Evolutionary conservation across 345 rosid genomes (phyloP), one percentile per base, ranked within the genome.

Genomic region (Turnera subulata): DNA sequence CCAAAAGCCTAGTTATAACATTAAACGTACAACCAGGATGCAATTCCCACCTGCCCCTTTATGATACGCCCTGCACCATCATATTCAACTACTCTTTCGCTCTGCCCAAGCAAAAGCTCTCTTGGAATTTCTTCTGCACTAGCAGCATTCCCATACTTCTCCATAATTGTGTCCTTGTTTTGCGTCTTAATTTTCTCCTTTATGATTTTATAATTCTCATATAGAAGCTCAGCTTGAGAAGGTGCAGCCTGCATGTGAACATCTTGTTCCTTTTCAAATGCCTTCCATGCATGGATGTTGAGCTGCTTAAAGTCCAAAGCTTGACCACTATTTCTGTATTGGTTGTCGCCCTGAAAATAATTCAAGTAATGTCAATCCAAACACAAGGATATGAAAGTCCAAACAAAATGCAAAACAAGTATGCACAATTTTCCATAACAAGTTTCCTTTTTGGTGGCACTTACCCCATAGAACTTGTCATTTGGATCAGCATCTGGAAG

Each of bases 211-310:
- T 55, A 74, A 48, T 72, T 80, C 73, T 67, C 72, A 29, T 66
- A 82, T 1, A 79, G 73, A 50, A 82, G 58, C 49, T 84, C 95
- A 61, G 95, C 95, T 59, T 84, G 89, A 5, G 89, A 82, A 20
- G 87, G 91, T 62, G 86, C 95, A 1, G 82, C 85, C 68, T 80
- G 87, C 82, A 80, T 73, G 67, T 86, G 91, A 58, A 82, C 71
- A 66, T 80, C 95, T 69, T 84, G 88, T 43, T 87, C 95, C 68
- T 76, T 88, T 4, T 82, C 94, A 70, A 86, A 81, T 52, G 85
- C 83, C 64, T 83, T 84, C 82, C 79, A 78, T 1, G 88, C 60
- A 46, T 84, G 88, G 40, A 80, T 56, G 22, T 82, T 80, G 12
- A 84, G 79, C 57, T 87, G 78, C 70, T 84, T 82, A 63, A 87